Base-by-base conservation (phyloP, 2,329 filamentous ascomycete species). In the Fusarium concolor region DNA sequence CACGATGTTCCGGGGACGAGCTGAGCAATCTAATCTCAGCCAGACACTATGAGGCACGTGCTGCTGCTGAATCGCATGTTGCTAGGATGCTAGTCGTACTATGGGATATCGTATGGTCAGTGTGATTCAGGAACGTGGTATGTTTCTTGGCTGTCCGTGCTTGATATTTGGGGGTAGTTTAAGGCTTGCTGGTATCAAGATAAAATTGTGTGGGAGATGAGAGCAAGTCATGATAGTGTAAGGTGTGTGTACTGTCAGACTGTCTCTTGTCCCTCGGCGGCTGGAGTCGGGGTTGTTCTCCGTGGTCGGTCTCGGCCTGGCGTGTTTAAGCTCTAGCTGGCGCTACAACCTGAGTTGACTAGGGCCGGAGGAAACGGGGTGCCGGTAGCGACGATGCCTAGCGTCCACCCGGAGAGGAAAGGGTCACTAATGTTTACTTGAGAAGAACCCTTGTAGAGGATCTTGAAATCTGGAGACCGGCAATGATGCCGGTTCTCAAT, bases 31-130 rank as follows among this genome's bases (percentile, higher is more conserved):
- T 62, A 54, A 69, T 56, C 60, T 57, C 47, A 52, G 20, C 38
- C 53, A 55, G 52, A 62, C 57, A 68, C 44, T 45, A 63, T 56
- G 56, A 62, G 70, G 62, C 66, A 73, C 71, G 71, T 73, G 71
- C 63, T 63, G 54, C 45, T 47, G 31, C 51, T 67, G 59, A 73
- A 71, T 74, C 62, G 70, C 67, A 69, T 58, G 70, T 69, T 71
- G 62, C 53, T 33, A 57, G 60, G 62, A 62, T 65, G 43, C 38
- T 62, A 65, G 64, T 70, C 67, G 57, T 70, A 61, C 67, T 70
- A 70, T 70, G 50, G 20, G 29, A 65, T 62, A 43, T 45, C 33
- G 31, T 62, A 41, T 60, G 49, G 29, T 33, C 29, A 57, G 39
- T 29, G 38, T 58, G 17, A 18, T 49, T 62, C 50, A 49, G 33